Base-by-base conservation (phyloP, 495 filamentous ascomycete genomes). In the Xylaria venustula region DNA sequence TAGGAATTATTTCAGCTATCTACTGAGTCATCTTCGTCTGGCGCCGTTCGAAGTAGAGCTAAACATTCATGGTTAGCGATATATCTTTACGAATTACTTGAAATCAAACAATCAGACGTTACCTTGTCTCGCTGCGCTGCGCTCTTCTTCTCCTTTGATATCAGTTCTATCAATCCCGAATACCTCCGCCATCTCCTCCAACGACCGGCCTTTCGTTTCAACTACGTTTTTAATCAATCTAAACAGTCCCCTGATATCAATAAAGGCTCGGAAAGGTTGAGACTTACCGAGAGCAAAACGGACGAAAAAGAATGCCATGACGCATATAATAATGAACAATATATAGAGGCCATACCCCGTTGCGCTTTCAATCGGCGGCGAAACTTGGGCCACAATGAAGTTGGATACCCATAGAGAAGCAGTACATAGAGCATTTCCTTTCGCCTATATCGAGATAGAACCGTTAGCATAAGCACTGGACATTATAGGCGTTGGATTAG, bases 351-450 rank as follows among this genome's bases (percentile, higher is more conserved):
- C 68, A 25, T 68, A 70, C 32, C 68, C 68, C 7, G 62, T 65
- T 17, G 63, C 66, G 30, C 61, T 66, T 48, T 66, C 68, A 17
- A 68, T 68, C 9, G 66, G 65, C 36, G 67, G 67, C 3, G 63
- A 68, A 12, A 62, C 60, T 50, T 70, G 68, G 17, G 68, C 68
- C 17, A 70, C 68, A 2, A 70, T 32, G 20, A 63, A 70, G 45
- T 68, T 68, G 26, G 68, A 65, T 9, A 70, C 66, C 68, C 68
- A 70, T 15, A 68, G 62, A 19, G 65, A 68, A 37, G 66, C 66
- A 3, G 68, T 70, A 48, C 68, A 68, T 4, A 70, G 49, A 2
- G 68, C 68, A 58, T 66, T 70, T 5, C 68, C 68, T 58, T 70
- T 68, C n/a, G 68, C 68, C 64, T 68, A 30, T 22, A 64, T 2